Evolutionary conservation across 2,329 filamentous ascomycete genomes (phyloP), one percentile per base, ranked within the genome.

Genomic region (Colletotrichum aenigma): DNA sequence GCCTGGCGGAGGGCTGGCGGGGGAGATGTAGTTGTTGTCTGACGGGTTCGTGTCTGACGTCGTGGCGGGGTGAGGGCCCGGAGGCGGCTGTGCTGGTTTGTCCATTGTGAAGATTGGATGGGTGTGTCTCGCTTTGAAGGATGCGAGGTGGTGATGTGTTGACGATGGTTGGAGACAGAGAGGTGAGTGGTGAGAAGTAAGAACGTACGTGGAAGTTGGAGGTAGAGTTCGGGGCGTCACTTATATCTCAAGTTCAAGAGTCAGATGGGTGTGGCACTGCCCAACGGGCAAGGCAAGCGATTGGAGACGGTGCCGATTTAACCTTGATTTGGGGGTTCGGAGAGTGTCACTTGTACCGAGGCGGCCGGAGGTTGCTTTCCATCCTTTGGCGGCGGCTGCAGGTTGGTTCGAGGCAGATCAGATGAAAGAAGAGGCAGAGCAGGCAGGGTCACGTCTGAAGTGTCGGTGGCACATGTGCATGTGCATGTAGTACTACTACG

Each of bases 171-270:
- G 10, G n/a, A 12, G 12, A 56, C 21, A 36, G 30, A n/a, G 4
- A 6, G 7, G 15, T 7, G 18, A 16, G 21, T 24, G 12, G 12
- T 28, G 3, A n/a, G 21, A 68, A 26, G 30, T 3, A 60, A 4
- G 24, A 38, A 38, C 28, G 21, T 26, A 52, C 8, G 28, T 18
- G 34, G 69, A 58, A 21, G 55, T 8, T 3, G 36, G 28, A 16
- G 3, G 55, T 65, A 70, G 66, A 70, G 66, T 73, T 70, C 62
- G 38, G 43, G 43, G 30, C 43, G 56, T 30, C 48, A 70, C 66
- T 73, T 73, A 73, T 73, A 73, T 70, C 56, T 9, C 64, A 43
- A 56, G 38, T 55, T 32, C 66, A 18, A 70, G 32, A 38, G 38
- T 55, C 32, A 10, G 38, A 70, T 56, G 71, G 36, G 56, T 26